These are phyloP conservation scores for Arxiozyma slooffiae DNA, from an alignment of 1,139 yeast species.

Conservation along the genomic window DNA sequence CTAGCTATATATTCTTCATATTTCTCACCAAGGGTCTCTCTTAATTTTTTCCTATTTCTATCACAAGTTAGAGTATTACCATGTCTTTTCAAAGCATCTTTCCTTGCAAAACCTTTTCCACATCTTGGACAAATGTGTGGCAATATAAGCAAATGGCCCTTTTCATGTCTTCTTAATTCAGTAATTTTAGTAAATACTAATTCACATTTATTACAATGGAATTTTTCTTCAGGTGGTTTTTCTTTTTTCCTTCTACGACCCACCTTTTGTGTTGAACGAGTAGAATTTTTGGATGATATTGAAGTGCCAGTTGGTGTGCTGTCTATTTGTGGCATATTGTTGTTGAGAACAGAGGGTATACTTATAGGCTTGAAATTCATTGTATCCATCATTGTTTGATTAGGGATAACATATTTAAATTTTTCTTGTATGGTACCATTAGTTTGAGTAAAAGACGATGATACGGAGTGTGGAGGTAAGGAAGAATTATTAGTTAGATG, in stretches of 20 bases:
- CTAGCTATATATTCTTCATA: slow-evolving; percentile 23
- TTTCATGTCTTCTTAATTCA: slow-evolving; percentile 28
- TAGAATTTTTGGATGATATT: neutral
- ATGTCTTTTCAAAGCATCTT: slow-evolving; percentile 71
- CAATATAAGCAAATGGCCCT: slow-evolving; percentile 24
- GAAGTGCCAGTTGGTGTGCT: neutral
- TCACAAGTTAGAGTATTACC: slow-evolving; percentile 63
- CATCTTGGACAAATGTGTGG: slow-evolving; percentile 57
- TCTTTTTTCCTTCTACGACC: neutral
- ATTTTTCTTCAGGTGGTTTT: slow-evolving; percentile 2
- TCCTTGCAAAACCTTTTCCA: slow-evolving; percentile 75
- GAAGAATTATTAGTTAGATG: neutral
- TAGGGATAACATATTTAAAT: slow-evolving; percentile 1
- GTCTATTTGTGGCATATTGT: neutral
- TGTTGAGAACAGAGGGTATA: neutral
- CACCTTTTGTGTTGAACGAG: neutral
- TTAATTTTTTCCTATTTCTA: slow-evolving; percentile 48
- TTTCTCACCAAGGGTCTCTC: slow-evolving; percentile 23
- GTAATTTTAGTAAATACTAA: slow-evolving; percentile 24
- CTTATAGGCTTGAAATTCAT: neutral
- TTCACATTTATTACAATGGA: slow-evolving; percentile 25
- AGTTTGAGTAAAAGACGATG: neutral
- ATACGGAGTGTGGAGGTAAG: neutral
- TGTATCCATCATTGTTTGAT: slow-evolving; percentile 2
- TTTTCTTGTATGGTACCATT: neutral